A percentile compares a stretch with the other conserved stretches of the same genome.
These are phyloP conservation scores for Mycena vulgaris DNA, from an alignment of 768 basidiomycete genomes.

Conservation along the genomic window DNA sequence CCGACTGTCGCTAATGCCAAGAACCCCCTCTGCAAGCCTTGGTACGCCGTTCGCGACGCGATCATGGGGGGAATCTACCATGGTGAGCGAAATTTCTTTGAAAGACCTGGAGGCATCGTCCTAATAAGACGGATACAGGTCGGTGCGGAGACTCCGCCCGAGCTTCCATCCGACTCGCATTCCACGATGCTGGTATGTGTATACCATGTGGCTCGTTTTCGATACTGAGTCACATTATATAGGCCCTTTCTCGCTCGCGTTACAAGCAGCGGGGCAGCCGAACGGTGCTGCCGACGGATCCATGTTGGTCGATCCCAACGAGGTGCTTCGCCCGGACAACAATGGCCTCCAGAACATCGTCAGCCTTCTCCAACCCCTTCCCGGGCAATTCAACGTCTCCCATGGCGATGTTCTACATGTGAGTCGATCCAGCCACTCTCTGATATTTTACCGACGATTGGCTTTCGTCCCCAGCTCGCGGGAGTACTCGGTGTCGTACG, in stretches of 20 bases:
- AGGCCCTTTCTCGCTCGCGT: conserved; percentile 25
- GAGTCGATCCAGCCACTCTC: not conserved
- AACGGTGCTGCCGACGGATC: conserved; percentile 29
- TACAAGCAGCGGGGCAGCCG: conserved; percentile 16
- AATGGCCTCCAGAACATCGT: conserved; percentile 16
- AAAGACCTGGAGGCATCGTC: not conserved
- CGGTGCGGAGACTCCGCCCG: conserved; percentile 1
- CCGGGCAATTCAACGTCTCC: not conserved
- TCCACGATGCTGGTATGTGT: conserved; percentile 11
- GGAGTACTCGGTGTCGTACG: conserved; percentile 14
- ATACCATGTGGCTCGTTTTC: not conserved
- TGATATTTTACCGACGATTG: not conserved
- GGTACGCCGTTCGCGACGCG: conserved; percentile 17
- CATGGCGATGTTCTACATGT: conserved; percentile 14
- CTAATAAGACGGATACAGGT: not conserved
- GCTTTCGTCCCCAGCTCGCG: not conserved
- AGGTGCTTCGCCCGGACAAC: conserved; percentile 12
- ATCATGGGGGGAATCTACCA: conserved; percentile 14
- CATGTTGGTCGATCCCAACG: conserved; percentile 14
- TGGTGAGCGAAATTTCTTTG: not conserved
- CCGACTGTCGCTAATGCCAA: conserved; percentile 1
- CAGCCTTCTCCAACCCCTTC: not conserved
- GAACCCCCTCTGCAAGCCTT: conserved; percentile 13
- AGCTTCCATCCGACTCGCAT: conserved; percentile 3
- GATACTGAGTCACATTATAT: not conserved